Conservation (phyloP, 2,329 filamentous ascomycete genomes). For the Sporothrix curviconia region DNA sequence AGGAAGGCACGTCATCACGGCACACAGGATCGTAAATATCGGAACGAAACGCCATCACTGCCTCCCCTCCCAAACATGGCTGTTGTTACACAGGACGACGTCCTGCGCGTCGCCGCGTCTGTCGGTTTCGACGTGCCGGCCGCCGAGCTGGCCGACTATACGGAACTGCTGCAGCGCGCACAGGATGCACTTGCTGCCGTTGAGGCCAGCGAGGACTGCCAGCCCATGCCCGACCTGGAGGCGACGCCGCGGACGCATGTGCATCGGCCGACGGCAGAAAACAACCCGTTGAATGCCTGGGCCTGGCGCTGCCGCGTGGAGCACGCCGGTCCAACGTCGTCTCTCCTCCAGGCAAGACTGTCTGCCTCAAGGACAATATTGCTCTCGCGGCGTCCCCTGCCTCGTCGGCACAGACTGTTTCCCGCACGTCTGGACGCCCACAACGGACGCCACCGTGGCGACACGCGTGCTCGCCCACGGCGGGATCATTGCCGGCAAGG, state of each 20-base stretch:
- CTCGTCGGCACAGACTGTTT: slow-evolving; percentile 37
- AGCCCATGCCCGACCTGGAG: slow-evolving; percentile 16
- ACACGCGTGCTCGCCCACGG: slow-evolving; percentile 49
- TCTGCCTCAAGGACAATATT: slow-evolving; percentile 69
- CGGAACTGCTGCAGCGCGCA: not conserved
- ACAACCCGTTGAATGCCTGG: slow-evolving; percentile 29
- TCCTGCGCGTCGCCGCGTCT: slow-evolving; percentile 14
- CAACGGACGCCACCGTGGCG: slow-evolving; percentile 43
- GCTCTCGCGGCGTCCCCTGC: slow-evolving; percentile 57
- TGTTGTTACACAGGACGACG: slow-evolving; percentile 15
- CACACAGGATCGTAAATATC: not conserved
- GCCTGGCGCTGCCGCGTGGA: slow-evolving; percentile 20
- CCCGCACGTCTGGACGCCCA: slow-evolving; percentile 50
- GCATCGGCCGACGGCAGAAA: slow-evolving; percentile 18
- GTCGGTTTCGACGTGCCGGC: no score
- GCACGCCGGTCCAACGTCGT: slow-evolving; percentile 28
- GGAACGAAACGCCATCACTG: not conserved
- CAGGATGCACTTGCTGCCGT: slow-evolving; percentile 15
- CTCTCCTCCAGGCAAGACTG: slow-evolving; percentile 62
- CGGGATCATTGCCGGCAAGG: slow-evolving; percentile 62
- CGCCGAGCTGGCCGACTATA: slow-evolving; percentile 5
- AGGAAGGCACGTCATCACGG: not conserved
- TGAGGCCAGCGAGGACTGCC: slow-evolving; percentile 23
- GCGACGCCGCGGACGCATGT: slow-evolving; percentile 15
- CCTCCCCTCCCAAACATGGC: not conserved